Evolutionary conservation across 2,329 filamentous ascomycete genomes (phyloP).

Genomic region (Beauveria australis): DNA sequence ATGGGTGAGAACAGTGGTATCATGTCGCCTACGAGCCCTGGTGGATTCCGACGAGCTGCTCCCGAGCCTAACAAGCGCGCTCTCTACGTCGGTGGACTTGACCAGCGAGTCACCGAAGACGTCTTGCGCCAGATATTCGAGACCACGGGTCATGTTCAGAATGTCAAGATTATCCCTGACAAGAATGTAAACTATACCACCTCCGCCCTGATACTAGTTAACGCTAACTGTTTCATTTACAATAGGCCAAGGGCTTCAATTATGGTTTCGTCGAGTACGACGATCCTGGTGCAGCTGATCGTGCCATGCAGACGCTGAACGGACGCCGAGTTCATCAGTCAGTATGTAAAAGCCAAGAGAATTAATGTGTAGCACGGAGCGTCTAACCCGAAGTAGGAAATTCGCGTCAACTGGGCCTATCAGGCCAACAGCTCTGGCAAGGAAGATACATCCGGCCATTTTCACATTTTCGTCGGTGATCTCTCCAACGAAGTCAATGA

Average conservation of each 20-base stretch:
- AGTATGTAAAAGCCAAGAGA: constrained; percentile 43
- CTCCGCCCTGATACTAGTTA: not conserved
- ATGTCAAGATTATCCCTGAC: constrained; percentile 98
- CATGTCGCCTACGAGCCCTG: constrained; percentile 78
- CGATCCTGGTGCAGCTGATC: constrained; percentile 90
- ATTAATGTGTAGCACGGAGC: not conserved
- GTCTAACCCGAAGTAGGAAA: constrained; percentile 58
- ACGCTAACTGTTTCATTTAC: constrained; percentile 26
- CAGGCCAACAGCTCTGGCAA: constrained; percentile 92
- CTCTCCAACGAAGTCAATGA: constrained; percentile 98
- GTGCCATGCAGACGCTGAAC: constrained; percentile 95
- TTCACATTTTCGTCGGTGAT: constrained; percentile 98
- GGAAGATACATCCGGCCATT: constrained; percentile 96
- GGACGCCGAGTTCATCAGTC: constrained; percentile 92
- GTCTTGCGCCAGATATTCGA: constrained; percentile 97
- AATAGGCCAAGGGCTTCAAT: constrained; percentile 87
- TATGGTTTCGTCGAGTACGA: constrained; percentile 99
- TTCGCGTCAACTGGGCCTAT: constrained; percentile 98
- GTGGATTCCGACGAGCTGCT: constrained; percentile 79
- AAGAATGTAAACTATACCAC: constrained; percentile 66
- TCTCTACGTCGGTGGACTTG: constrained; percentile 88
- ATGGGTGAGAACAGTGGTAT: constrained; percentile 59
- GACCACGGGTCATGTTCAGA: constrained; percentile 95
- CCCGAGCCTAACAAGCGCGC: constrained; percentile 98
- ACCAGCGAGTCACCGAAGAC: constrained; percentile 92